Evolutionary conservation across 257 asterid species (phyloP).

Genomic region (Jacaranda copaia): DNA sequence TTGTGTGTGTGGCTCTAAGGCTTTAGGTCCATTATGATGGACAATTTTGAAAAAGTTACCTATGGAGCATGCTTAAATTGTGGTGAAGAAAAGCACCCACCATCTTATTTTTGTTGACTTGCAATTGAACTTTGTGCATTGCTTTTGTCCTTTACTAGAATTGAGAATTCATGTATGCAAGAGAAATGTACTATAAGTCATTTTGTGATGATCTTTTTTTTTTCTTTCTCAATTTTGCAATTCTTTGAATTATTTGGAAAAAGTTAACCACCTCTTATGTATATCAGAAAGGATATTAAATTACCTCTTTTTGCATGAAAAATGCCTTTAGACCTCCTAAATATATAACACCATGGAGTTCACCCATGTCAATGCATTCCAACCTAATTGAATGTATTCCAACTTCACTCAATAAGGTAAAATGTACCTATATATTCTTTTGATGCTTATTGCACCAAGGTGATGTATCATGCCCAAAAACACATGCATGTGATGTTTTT

Average conservation of each 20-base stretch:
- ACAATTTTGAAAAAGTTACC: background rate
- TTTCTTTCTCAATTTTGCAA: background rate
- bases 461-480: background rate
- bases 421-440: too few relatives aligned
- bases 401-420: too few relatives aligned
- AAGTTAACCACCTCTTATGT: background rate
- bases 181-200: background rate
- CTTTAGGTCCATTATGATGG: background rate
- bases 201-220: background rate
- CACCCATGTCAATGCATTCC: too few relatives aligned
- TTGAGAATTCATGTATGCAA: background rate
- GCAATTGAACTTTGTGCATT: background rate
- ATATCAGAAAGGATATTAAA: background rate
- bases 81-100: background rate
- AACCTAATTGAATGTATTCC: too few relatives aligned
- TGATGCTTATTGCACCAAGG: too few relatives aligned
- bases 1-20: background rate
- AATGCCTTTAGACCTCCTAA: background rate
- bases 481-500: too few relatives aligned
- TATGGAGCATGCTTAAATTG: background rate
- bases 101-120: background rate
- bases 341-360: too few relatives aligned
- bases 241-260: background rate
- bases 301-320: too few relatives aligned
- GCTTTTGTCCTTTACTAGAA: slow-evolving; percentile 5